phyloP scores from a whole-genome alignment of 768 basidiomycete species.

The Auricularia auricula-judae region DNA sequence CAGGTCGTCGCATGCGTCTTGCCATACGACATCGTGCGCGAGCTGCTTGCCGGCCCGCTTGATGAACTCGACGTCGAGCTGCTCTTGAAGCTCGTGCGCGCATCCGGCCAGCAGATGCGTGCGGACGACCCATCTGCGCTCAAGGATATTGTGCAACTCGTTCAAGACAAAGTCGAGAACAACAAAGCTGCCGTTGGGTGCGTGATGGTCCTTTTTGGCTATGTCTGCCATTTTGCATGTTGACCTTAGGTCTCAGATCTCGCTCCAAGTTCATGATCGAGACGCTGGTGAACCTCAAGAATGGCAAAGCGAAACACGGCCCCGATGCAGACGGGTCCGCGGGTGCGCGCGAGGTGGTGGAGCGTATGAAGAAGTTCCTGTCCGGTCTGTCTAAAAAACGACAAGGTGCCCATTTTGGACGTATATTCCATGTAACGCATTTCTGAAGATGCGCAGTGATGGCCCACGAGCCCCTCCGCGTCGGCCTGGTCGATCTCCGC shows the following conservation, averaged over 20 bases:
- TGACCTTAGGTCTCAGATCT: conserved; percentile 39
- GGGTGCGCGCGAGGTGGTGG: conserved; percentile 65
- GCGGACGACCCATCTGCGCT: conserved; percentile 86
- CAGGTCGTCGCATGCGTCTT: conserved; percentile 82
- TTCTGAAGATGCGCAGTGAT: conserved; percentile 39
- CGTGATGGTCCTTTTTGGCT: conserved; percentile 35
- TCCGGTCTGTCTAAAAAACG: conserved; percentile 63
- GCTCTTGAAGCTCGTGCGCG: conserved; percentile 66
- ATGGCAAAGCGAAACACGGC: conserved; percentile 65
- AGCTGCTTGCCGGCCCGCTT: conserved; percentile 52
- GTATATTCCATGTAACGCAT: background rate
- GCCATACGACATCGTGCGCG: conserved; percentile 83
- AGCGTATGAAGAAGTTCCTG: conserved; percentile 84
- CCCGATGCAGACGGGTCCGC: conserved; percentile 44
- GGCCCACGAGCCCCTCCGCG: conserved; percentile 75
- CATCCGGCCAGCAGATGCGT: conserved; percentile 80
- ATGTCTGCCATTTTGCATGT: conserved; percentile 4
- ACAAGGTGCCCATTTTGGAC: conserved; percentile 38
- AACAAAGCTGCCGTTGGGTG: conserved; percentile 45
- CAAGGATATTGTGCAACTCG: conserved; percentile 80
- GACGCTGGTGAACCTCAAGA: conserved; percentile 83
- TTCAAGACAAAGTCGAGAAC: conserved; percentile 57
- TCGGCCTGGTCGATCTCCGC: conserved; percentile 76
- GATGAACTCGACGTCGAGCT: conserved; percentile 79
- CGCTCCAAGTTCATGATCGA: conserved; percentile 94